Base-by-base conservation (phyloP, 768 basidiomycete species). In the Mycena polygramma region DNA sequence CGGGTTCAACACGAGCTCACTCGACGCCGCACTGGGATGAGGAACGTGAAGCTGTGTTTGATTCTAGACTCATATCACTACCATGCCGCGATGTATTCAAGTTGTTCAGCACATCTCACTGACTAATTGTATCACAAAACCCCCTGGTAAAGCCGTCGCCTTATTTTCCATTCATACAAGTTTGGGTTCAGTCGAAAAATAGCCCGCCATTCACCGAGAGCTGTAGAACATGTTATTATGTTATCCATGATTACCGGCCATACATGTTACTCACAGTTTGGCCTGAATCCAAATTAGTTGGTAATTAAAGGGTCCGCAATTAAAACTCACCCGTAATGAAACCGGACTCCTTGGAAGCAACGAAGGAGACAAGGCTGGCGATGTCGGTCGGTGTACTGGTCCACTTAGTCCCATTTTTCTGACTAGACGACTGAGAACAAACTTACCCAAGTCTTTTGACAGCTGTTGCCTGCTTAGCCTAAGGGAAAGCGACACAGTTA, bases 281-380 rank as follows among this genome's bases (percentile, higher is more conserved):
- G 24, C 66, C 66, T 68, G 57, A 19, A 35, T n/a, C 10, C 22
- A 14, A 17, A 39, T 17, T 24, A 37, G 19, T 26, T 1, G 36
- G 5, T 43, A 14, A 11, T 1, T 10, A 10, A 17, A 9, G 19
- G 9, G 57, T 41, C 19, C 11, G 20, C n/a, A 43, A 49, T 39
- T 2, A 55, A 64, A 46, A 26, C 26, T 2, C 37, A 76, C 81
- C 81, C 0, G 81, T 81, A 4, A 81, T 76, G 51, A 77, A 81
- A 39, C 65, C 48, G 0, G 81, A 77, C 22, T 80, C 76, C 45
- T 75, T 66, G 7, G 79, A 77, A 15, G 79, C 81, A 24, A 81
- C 70, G 70, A 80, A 81, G 14, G 81, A 78, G 1, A 81, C 81
- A 7, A 80, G 55, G 13, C 60, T 68, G 2, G 81, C 78, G 36